A percentile compares a stretch with the other conserved stretches of the same genome.
Evolutionary conservation across 176 grass and related monocot species (phyloP).

Genomic region (Oryza nivara): DNA sequence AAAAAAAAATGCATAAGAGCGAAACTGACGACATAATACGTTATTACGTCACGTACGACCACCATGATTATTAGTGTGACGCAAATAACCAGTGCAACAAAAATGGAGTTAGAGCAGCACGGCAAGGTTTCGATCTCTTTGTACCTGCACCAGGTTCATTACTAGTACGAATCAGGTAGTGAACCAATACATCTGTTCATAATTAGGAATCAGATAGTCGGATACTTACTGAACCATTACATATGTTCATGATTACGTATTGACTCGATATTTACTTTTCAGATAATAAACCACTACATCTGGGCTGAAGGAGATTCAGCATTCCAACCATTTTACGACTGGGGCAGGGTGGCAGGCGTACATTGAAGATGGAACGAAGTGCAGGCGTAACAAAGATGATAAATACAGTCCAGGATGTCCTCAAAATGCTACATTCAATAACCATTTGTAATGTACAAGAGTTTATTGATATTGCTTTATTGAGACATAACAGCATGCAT

Average conservation of each 20-base stretch:
- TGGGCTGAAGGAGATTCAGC: slow-evolving; percentile 3
- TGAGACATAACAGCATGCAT: slow-evolving; percentile 25
- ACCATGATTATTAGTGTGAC: not conserved
- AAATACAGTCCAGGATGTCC: slow-evolving; percentile 31
- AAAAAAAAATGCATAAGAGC: not conserved
- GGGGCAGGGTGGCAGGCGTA: slow-evolving; percentile 8
- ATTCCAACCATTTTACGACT: not conserved
- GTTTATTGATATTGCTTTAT: slow-evolving; percentile 58
- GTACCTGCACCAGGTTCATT: not conserved
- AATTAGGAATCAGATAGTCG: not conserved
- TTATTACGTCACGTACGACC: not conserved
- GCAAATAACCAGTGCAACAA: not conserved
- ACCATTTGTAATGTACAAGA: slow-evolving; percentile 54
- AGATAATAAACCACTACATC: slow-evolving; percentile 11
- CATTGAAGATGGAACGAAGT: not conserved
- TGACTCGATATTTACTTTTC: too few species aligned
- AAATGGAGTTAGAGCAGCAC: not conserved
- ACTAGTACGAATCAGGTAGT: not conserved
- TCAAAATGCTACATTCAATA: slow-evolving; percentile 38
- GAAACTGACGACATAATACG: not conserved
- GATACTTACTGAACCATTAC: too few species aligned
- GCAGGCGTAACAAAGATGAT: slow-evolving; percentile 11
- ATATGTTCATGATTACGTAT: not conserved
- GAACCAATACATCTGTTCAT: not conserved
- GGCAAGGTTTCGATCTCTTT: not conserved